Base-by-base conservation (phyloP, 768 basidiomycete genomes). In the Pisolithus albus region DNA sequence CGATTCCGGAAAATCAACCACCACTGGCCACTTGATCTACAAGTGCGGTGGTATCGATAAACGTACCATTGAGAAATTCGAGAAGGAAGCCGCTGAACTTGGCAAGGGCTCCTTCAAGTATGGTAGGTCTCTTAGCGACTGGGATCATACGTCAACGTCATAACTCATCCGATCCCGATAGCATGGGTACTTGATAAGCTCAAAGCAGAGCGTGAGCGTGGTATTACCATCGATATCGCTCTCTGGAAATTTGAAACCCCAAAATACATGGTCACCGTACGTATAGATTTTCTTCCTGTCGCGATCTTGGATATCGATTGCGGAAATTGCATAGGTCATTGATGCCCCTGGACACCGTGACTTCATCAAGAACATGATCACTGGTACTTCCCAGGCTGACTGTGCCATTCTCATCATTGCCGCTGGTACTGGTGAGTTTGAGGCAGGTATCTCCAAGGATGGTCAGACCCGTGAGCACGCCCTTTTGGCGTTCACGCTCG, bases 11-110 rank as follows among this genome's bases (percentile, higher is more conserved):
- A 99, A 98, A 80, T 98, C 95, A 53, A 99, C 96, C 77, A 99
- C 96, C 68, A 99, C 96, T 63, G 96, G 96, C 62, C 96, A 99
- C 80, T 82, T 99, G 80, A 98, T 98, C 86, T 98, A 97, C 91
- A 96, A 99, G 86, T 99, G 96, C 74, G 96, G 96, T 86, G 96
- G 96, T 89, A 99, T 99, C 80, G 96, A 99, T 74, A 99, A 98
- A 83, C 92, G 92, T 85, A 93, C 92, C 71, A 94, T 95, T 61
- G 92, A 94, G 77, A 96, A 97, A 81, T 98, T 97, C 81, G 96
- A 99, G 83, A 99, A 99, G 86, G 96, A 99, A 79, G 96, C 96
- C 65, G 92, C 92, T 78, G 96, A 99, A 73, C 90, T 99, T 70
- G 96, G 96, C 71, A 99, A 99, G 81, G 92, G 94, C 72, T 92